These are phyloP conservation scores for Hygrocybe punicea DNA, from an alignment of 768 basidiomycete species.

Conservation along the genomic window DNA sequence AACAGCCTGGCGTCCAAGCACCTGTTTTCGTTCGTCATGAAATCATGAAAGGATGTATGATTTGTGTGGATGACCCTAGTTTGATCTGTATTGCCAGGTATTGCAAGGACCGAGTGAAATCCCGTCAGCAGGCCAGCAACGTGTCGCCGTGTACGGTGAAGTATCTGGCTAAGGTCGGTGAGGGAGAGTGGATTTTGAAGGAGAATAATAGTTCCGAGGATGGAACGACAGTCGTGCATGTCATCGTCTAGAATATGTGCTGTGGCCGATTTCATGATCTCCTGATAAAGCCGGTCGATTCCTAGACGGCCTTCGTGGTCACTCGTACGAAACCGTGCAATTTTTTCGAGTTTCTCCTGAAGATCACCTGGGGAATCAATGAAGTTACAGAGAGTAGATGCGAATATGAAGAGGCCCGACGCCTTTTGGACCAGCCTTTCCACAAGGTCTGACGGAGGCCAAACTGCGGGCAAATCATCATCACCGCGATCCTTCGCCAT, in stretches of 20 bases:
- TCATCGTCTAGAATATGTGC: not conserved
- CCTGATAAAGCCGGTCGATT: conserved; percentile 13
- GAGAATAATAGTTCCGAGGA: conserved; percentile 5
- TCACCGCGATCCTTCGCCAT: conserved; percentile 5
- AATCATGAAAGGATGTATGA: conserved; percentile 35
- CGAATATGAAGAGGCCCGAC: conserved; percentile 1
- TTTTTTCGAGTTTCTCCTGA: conserved; percentile 10
- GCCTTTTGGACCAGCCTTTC: conserved; percentile 2
- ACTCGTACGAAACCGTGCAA: conserved; percentile 12
- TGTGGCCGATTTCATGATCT: conserved; percentile 9
- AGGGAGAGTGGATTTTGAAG: not conserved
- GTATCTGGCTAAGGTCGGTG: not conserved
- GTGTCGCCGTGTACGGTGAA: conserved; percentile 2
- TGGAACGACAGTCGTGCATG: conserved; percentile 4
- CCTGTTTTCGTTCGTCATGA: conserved; percentile 29
- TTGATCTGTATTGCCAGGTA: conserved; percentile 8
- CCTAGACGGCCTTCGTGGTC: conserved; percentile 19
- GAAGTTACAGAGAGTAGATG: conserved; percentile 10
- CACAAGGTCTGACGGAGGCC: not conserved
- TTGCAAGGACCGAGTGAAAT: conserved; percentile 9
- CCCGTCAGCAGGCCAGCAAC: conserved; percentile 1
- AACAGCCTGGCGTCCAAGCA: conserved; percentile 23
- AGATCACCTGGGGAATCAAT: conserved; percentile 9
- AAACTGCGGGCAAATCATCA: not conserved
- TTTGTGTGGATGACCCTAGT: conserved; percentile 22